Conservation (phyloP, 83 land plant genomes). For the Thuja plicata region DNA sequence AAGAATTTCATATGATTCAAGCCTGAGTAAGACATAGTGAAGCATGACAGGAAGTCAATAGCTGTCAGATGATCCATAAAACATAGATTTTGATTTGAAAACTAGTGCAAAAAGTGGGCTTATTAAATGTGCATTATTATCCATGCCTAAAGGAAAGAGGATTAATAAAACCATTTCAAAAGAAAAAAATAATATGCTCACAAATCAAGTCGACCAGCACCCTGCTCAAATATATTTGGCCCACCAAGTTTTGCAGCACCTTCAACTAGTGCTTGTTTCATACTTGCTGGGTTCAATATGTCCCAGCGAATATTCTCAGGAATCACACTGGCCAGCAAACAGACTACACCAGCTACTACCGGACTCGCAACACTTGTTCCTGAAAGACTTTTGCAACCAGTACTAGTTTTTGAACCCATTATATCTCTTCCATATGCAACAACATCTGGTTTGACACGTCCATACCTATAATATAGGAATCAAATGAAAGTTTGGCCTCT, state of each 20-base stretch:
- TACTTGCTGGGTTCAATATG: conserved; percentile 97
- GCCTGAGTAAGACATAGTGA: conserved; percentile 42
- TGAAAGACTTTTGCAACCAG: conserved; percentile 96
- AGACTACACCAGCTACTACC: conserved; percentile 98
- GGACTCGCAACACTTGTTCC: conserved; percentile 99
- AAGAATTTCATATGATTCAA: conserved; percentile 86
- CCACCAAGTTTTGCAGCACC: conserved; percentile 92
- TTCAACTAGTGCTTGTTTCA: conserved; percentile 98
- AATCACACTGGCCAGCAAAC: conserved; percentile 88
- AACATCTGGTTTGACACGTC: conserved; percentile 95
- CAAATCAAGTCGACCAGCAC: conserved; percentile 95
- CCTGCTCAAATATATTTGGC: conserved; percentile 96
- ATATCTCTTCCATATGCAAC: conserved; percentile 99
- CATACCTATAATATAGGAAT: conserved; percentile 63
- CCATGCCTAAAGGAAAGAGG: conserved; percentile 3
- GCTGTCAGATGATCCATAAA: conserved; percentile 5
- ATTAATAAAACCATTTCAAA: not conserved
- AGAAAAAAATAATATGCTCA: conserved; percentile 38
- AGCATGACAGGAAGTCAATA: conserved; percentile 1
- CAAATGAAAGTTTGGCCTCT: not conserved
- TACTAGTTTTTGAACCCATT: conserved; percentile 93
- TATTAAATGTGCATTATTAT: not conserved
- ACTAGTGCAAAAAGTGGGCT: not conserved
- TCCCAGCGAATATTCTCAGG: conserved; percentile 73
- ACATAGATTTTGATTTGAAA: not conserved